A percentile compares a stretch with the other conserved stretches of the same genome.
phyloP scores from a whole-genome alignment of 2,329 filamentous ascomycete genomes.

The Lecanicillium sp. region DNA sequence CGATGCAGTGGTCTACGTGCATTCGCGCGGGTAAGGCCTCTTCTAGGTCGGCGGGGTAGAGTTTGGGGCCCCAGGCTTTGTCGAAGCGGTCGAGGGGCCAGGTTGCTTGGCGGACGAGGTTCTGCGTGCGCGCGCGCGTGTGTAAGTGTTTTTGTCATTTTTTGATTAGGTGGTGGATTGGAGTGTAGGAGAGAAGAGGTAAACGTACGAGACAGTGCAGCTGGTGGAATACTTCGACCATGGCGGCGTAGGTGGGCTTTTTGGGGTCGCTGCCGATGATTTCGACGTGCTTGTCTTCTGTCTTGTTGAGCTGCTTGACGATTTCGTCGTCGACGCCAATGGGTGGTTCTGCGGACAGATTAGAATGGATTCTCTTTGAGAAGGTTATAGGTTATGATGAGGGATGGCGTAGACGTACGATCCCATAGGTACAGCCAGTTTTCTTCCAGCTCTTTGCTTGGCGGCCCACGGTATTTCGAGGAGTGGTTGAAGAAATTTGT shows the following conservation, averaged over 20 bases:
- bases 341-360: too few relatives aligned
- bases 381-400: too few relatives aligned
- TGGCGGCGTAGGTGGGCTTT: conserved; percentile 6
- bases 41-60: conserved; percentile 7
- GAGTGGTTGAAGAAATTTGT: conserved; percentile 7
- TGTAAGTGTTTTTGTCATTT: too few relatives aligned
- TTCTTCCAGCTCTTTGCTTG: conserved; percentile 3
- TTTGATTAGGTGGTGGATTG: too few relatives aligned
- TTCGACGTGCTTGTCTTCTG: not conserved
- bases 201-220: conserved; percentile 11
- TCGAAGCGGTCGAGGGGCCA: conserved; percentile 8
- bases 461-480: conserved; percentile 7
- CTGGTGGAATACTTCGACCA: conserved; percentile 11
- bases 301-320: too few relatives aligned
- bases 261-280: conserved; percentile 5
- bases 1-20: conserved; percentile 12
- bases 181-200: too few relatives aligned
- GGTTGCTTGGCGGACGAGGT: conserved; percentile 10
- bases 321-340: too few relatives aligned
- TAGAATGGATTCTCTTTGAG: too few relatives aligned
- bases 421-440: conserved; percentile 7
- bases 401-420: not conserved
- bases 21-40: conserved; percentile 10
- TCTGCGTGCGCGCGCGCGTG: conserved; percentile 1
- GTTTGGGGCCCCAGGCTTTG: conserved; percentile 9